phyloP scores from a whole-genome alignment of 306 rosid species.

The Dryas alaskensis region DNA sequence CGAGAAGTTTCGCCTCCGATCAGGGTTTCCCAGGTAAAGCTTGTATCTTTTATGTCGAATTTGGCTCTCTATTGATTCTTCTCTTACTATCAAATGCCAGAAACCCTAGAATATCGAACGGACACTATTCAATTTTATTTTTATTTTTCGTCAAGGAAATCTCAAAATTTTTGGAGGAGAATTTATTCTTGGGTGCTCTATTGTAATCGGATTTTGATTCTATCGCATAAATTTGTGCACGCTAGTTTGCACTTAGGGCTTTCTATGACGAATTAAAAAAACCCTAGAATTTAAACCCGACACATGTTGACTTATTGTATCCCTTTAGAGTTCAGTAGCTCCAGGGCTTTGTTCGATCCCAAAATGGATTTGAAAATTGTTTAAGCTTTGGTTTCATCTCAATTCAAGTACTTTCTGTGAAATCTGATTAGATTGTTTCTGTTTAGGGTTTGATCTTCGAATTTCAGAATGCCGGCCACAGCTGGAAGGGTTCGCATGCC shows the following conservation, averaged over 20 bases:
- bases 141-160: background rate
- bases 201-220: background rate
- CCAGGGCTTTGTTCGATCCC: background rate
- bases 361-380: background rate
- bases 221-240: background rate
- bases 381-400: background rate
- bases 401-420: background rate
- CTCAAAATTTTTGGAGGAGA: background rate
- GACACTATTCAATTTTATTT: background rate
- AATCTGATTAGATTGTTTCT: slow-evolving; percentile 11
- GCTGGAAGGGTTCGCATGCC: slow-evolving; percentile 99
- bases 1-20: slow-evolving; percentile 1
- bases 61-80: background rate
- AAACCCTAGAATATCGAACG: background rate
- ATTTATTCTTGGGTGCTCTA: background rate
- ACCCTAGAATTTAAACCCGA: background rate
- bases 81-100: background rate
- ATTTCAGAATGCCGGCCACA: slow-evolving; percentile 83
- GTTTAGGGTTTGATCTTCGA: slow-evolving; percentile 27
- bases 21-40: slow-evolving; percentile 3
- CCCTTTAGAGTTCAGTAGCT: background rate
- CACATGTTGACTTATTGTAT: no score
- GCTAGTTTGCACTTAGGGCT: background rate
- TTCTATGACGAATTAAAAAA: background rate
- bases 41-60: background rate